Percentiles rank a stretch among this genome's conserved stretches.
These are phyloP conservation scores for Annulohypoxylon truncatum DNA, from an alignment of 2,329 filamentous ascomycete genomes.

Conservation along the genomic window DNA sequence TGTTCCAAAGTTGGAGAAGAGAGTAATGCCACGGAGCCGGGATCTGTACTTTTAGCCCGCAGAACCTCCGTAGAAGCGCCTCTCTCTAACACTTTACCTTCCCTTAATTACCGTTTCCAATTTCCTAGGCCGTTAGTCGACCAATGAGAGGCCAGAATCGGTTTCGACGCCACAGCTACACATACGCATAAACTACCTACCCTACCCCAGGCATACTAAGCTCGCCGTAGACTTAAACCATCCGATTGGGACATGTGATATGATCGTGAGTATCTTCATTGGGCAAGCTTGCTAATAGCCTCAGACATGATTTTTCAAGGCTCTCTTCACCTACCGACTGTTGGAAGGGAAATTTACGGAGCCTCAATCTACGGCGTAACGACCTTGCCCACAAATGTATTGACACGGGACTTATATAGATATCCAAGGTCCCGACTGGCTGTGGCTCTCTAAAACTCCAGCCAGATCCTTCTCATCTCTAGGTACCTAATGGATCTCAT, in stretches of 20 bases:
- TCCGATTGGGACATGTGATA: constrained; percentile 27
- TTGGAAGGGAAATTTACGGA: constrained; percentile 12
- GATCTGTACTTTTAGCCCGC: constrained; percentile 38
- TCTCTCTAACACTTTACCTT: constrained; percentile 39
- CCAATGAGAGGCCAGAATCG: constrained; percentile 21
- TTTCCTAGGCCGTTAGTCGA: constrained; percentile 21
- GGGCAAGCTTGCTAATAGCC: not conserved
- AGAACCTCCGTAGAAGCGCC: constrained; percentile 41
- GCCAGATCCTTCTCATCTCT: not conserved
- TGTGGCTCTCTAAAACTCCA: not conserved
- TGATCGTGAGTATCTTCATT: constrained; percentile 10
- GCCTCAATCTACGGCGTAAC: constrained; percentile 12
- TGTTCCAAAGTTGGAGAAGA: constrained; percentile 37
- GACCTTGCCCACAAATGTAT: not conserved
- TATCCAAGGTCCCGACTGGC: constrained; percentile 3
- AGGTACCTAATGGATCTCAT: not conserved
- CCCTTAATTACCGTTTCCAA: constrained; percentile 40
- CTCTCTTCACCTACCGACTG: not conserved
- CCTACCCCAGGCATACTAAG: constrained; percentile 17
- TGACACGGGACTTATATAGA: constrained; percentile 13
- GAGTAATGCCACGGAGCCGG: constrained; percentile 21
- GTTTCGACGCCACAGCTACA: constrained; percentile 15
- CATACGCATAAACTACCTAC: constrained; percentile 29
- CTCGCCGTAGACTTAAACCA: not conserved
- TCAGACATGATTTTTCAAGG: not conserved